A percentile compares a stretch with the other conserved stretches of the same genome.
Conservation (phyloP, 1,284 basidiomycete genomes). For the Coniferiporia weirii region DNA sequence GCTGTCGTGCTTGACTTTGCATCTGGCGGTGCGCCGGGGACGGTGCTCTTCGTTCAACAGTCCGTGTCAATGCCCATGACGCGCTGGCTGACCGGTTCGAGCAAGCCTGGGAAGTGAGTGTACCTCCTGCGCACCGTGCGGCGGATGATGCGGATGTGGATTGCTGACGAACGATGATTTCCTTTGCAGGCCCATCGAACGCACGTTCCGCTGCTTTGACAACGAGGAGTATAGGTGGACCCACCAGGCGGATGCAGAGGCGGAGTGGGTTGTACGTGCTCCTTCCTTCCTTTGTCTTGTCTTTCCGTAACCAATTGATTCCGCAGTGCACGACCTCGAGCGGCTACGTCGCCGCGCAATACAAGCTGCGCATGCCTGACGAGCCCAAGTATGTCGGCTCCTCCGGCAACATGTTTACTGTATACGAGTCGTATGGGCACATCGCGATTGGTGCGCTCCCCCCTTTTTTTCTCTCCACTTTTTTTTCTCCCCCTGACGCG, state of each 20-base stretch:
- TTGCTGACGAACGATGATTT: neutral
- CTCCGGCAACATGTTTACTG: slow-evolving; percentile 60
- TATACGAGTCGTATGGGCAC: slow-evolving; percentile 52
- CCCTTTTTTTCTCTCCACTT: neutral
- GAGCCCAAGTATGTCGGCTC: slow-evolving; percentile 49
- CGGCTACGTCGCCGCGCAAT: slow-evolving; percentile 53
- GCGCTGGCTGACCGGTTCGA: slow-evolving; percentile 38
- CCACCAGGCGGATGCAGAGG: slow-evolving; percentile 42
- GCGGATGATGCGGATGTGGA: slow-evolving; percentile 3
- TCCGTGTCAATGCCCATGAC: slow-evolving; percentile 47
- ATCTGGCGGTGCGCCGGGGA: slow-evolving; percentile 49
- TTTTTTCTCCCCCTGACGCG: neutral
- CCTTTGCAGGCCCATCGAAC: slow-evolving; percentile 45
- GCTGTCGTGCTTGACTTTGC: slow-evolving; percentile 54
- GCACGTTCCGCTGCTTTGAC: slow-evolving; percentile 62
- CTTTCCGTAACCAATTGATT: slow-evolving; percentile 3
- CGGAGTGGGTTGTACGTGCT: slow-evolving; percentile 64
- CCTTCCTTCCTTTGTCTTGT: slow-evolving; percentile 6
- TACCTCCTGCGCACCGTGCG: neutral
- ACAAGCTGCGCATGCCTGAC: slow-evolving; percentile 47
- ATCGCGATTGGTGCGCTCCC: slow-evolving; percentile 48
- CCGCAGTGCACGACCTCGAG: slow-evolving; percentile 52
- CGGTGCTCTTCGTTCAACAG: slow-evolving; percentile 43
- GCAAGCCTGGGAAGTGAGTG: slow-evolving; percentile 37
- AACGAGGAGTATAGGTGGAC: slow-evolving; percentile 65